Evolutionary conservation across 148 eudicot genomes (phyloP).

Genomic region (Spergularia bocconei): DNA sequence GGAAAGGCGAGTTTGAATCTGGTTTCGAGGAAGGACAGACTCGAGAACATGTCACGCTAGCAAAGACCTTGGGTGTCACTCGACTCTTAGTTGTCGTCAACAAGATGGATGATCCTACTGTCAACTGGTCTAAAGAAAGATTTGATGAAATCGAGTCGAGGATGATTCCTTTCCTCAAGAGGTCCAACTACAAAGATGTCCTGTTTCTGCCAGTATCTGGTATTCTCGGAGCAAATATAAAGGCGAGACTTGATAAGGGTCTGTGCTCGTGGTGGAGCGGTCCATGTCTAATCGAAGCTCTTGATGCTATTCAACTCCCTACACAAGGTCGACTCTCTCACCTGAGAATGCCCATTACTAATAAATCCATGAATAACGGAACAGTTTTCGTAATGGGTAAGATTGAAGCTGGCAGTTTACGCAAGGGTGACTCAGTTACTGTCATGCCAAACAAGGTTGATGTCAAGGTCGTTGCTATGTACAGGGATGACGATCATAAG

Average conservation of each 20-base stretch:
- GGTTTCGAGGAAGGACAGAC: constrained; percentile 98
- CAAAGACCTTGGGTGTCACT: constrained; percentile 93
- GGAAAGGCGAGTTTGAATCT: constrained; percentile 99
- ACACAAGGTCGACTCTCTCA: constrained; percentile 50
- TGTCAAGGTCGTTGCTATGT: constrained; percentile 74
- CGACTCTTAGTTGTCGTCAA: constrained; percentile 84
- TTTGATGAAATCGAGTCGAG: constrained; percentile 88
- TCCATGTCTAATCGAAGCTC: constrained; percentile 84
- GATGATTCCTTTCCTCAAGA: constrained; percentile 69
- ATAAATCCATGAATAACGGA: constrained; percentile 86
- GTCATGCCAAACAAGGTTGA: constrained; percentile 93
- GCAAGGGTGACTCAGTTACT: constrained; percentile 67
- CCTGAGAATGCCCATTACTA: constrained; percentile 71
- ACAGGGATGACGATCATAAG: constrained; percentile 44
- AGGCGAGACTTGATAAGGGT: constrained; percentile 58
- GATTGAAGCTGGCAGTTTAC: constrained; percentile 78
- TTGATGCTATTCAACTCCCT: constrained; percentile 79
- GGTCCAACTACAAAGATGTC: constrained; percentile 93
- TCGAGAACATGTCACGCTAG: constrained; percentile 92
- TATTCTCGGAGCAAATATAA: constrained; percentile 66
- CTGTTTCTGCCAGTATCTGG: constrained; percentile 92
- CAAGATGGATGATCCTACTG: constrained; percentile 98
- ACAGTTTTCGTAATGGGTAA: constrained; percentile 87
- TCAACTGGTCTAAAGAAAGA: constrained; percentile 92
- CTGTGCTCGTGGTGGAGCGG: constrained; percentile 90